Conservation (phyloP, 192 early-diverging fungal species). For the Glomus cerebriforme region DNA sequence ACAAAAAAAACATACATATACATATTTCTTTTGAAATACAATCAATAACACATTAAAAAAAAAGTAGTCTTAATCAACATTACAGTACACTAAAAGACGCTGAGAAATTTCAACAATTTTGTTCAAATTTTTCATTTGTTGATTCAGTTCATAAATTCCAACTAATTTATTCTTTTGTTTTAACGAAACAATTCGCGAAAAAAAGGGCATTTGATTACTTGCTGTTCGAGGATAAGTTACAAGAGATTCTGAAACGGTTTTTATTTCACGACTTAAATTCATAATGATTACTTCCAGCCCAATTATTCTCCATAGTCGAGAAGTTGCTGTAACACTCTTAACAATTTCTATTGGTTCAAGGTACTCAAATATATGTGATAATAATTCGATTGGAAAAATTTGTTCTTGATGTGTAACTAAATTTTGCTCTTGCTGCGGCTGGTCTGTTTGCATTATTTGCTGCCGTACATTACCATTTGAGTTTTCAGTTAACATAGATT, state of each 20-base stretch:
- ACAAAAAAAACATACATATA: too few species aligned
- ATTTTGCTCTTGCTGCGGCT: neutral
- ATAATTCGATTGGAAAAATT: slow-evolving; percentile 10
- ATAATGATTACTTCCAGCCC: neutral
- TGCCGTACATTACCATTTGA: neutral
- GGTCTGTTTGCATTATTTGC: neutral
- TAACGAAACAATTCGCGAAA: neutral
- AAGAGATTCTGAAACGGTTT: neutral
- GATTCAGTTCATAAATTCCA: neutral
- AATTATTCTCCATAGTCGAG: slow-evolving; percentile 20
- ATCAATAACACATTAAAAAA: too few species aligned
- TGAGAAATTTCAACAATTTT: slow-evolving; percentile 7
- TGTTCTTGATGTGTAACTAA: neutral
- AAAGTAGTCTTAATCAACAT: neutral
- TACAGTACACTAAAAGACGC: neutral
- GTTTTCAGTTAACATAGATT: neutral
- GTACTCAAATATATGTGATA: slow-evolving; percentile 8
- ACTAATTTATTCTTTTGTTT: neutral
- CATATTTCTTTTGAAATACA: too few species aligned
- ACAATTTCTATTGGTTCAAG: neutral
- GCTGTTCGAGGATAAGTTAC: neutral
- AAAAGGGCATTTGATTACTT: neutral
- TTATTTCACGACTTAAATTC: neutral
- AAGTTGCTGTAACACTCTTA: slow-evolving; percentile 10
- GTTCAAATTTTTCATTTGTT: neutral